Evolutionary conservation across 257 asterid species (phyloP), one percentile per base, ranked within the genome.

Genomic region (Gentiana dahurica): DNA sequence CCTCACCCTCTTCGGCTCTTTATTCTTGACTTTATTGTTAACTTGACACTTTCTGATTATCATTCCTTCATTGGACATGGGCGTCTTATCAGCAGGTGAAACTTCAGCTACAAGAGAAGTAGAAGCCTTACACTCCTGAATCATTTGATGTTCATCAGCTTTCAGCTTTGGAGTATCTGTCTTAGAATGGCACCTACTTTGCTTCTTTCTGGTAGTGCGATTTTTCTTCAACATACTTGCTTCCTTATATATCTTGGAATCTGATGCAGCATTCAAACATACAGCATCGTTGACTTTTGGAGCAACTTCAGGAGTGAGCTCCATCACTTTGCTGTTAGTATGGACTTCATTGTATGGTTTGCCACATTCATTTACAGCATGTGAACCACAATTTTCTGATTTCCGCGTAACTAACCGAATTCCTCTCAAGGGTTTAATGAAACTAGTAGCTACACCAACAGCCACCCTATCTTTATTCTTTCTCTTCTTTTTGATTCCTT

Each of bases 401-500:
- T 55, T 79, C 56, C 44, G 67, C 60, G 57, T 66, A 49, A 55
- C 68, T 58, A 50, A 41, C 51, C 47, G 34, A 54, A 66, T 53
- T 44, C 52, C 60, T 46, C 51, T 71, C 47, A 63, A 57, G 13
- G 66, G 75, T 55, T 34, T 51, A 60, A 46, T 69, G 51, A 35
- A 70, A 51, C 53, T 66, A 48, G 76, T 39, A 64, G 15, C 71
- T 51, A 73, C 77, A 61, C 61, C 53, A 4, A 50, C 33, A 53
- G 61, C 60, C 64, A 35, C 75, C 73, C 60, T 81, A 62, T 66
- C 77, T 78, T 77, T 85, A 41, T 61, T 73, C 54, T 71, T 71
- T 34, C 59, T 71, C 38, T 43, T 46, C 68, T 53, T 71, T 35
- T 53, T 65, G 51, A 51, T 54, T 55, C 64, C 53, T 36, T 59